These are phyloP conservation scores for Pleurotus citrinopileatus DNA, from an alignment of 768 basidiomycete genomes.

Conservation along the genomic window DNA sequence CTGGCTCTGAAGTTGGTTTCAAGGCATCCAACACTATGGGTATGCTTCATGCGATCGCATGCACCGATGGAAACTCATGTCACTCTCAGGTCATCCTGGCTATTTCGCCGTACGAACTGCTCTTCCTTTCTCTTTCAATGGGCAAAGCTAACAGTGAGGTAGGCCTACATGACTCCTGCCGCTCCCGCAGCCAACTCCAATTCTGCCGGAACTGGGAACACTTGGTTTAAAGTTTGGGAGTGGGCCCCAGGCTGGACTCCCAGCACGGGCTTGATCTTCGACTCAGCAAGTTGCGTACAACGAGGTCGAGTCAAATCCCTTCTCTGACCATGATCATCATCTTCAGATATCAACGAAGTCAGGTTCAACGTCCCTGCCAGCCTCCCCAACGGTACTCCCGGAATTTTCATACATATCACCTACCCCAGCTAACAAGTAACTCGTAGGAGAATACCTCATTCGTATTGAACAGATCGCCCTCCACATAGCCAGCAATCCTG, in stretches of 20 bases:
- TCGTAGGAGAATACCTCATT: constrained; percentile 25
- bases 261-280: constrained; percentile 27
- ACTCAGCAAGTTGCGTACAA: constrained; percentile 28
- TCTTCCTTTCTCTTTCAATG: not conserved
- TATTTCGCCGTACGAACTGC: constrained; percentile 14
- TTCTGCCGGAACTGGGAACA: constrained; percentile 38
- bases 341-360: constrained; percentile 26
- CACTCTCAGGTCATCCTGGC: constrained; percentile 23
- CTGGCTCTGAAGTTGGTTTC: constrained; percentile 30
- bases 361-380: constrained; percentile 32
- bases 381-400: constrained; percentile 26
- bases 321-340: not conserved
- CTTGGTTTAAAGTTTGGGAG: constrained; percentile 46
- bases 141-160: constrained; percentile 25
- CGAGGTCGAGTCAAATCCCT: not conserved
- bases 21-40: constrained; percentile 30
- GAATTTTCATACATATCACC: constrained; percentile 4
- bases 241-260: constrained; percentile 28
- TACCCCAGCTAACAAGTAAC: not conserved
- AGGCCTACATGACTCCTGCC: constrained; percentile 30
- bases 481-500: constrained; percentile 24
- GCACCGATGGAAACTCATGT: not conserved
- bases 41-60: not conserved
- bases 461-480: constrained; percentile 36
- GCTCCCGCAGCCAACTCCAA: constrained; percentile 31